Base-by-base conservation (phyloP, 2,329 filamentous ascomycete genomes). In the Penicillium freii region DNA sequence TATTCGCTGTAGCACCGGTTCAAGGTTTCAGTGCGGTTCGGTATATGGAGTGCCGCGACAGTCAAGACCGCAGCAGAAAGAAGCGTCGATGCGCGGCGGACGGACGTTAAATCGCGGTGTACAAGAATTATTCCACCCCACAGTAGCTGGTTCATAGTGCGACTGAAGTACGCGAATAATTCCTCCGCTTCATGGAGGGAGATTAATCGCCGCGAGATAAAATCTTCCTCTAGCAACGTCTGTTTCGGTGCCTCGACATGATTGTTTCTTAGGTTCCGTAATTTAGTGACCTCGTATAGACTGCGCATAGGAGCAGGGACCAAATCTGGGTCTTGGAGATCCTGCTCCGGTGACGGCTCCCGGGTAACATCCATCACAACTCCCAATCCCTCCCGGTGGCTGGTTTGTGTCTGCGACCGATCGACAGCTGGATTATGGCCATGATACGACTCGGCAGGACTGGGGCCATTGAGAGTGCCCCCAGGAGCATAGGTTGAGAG, bases 31-130 rank as follows among this genome's bases (percentile, higher is more conserved):
- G 80, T 81, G 48, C 79, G 80, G 40, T 78, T 79, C 1, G 83
- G 81, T 39, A 85, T 81, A 65, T 86, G 84, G 2, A 86, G 74
- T 0, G 84, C 82, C 3, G 82, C 80, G 1, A 87, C 83, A 0
- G 83, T 83, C 6, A 84, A 75, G 23, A 84, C 82, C 0, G 81
- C 81, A 0, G 80, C 82, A 0, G 83, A 81, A 11, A 87, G 73
- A 1, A 85, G 73, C 0, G 82, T 78, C 2, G 83, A 86, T 17
- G 78, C 78, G 19, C 81, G 79, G 17, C 84, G 80, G 10, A 86
- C 73, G 7, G 78, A 80, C 0, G 78, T 78, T 1, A 84, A 70
- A 6, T 80, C 78, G 44, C 74, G 73, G 59, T 83, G 81, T 7
- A 79, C 78, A 19, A 81, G 74, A 19, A 81, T 78, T 25, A 81